Conservation (phyloP, 768 basidiomycete species). For the Strobilomyces confusus region DNA sequence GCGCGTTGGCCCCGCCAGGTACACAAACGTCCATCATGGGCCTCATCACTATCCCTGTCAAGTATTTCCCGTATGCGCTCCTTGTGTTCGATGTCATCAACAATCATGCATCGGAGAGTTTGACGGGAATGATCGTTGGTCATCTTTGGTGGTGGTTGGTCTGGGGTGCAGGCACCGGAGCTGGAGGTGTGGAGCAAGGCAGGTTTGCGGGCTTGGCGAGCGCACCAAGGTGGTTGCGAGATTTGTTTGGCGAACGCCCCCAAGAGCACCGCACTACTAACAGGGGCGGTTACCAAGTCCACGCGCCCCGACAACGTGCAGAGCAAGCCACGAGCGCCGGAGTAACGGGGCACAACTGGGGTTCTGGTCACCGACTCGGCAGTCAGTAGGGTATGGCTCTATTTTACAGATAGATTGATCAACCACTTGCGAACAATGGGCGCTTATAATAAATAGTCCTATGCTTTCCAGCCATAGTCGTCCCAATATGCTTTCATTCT, state of each 20-base stretch:
- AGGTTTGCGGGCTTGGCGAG: conserved; percentile 37
- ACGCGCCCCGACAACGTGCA: conserved; percentile 45
- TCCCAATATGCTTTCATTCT: conserved; percentile 68
- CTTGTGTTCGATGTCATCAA: conserved; percentile 68
- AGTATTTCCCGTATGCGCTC: conserved; percentile 72
- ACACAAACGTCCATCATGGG: conserved; percentile 75
- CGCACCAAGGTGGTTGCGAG: conserved; percentile 59
- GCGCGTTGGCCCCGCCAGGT: conserved; percentile 61
- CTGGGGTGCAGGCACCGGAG: conserved; percentile 46
- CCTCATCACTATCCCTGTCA: conserved; percentile 66
- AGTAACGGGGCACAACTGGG: conserved; percentile 46
- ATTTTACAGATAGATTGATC: not conserved
- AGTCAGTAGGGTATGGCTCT: conserved; percentile 5
- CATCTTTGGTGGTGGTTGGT: conserved; percentile 81
- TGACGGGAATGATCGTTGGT: conserved; percentile 73
- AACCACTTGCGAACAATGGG: not conserved
- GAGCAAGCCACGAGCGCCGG: conserved; percentile 18
- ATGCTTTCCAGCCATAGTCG: conserved; percentile 28
- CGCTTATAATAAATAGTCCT: conserved; percentile 3
- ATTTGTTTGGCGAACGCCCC: conserved; percentile 41
- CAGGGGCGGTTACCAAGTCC: conserved; percentile 52
- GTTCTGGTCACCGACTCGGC: conserved; percentile 51
- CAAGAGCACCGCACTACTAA: conserved; percentile 33
- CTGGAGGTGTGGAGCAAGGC: conserved; percentile 36
- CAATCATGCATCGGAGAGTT: conserved; percentile 53